These are phyloP conservation scores for Cyberlindnera mrakii DNA, from an alignment of 805 yeast genomes.

Conservation along the genomic window DNA sequence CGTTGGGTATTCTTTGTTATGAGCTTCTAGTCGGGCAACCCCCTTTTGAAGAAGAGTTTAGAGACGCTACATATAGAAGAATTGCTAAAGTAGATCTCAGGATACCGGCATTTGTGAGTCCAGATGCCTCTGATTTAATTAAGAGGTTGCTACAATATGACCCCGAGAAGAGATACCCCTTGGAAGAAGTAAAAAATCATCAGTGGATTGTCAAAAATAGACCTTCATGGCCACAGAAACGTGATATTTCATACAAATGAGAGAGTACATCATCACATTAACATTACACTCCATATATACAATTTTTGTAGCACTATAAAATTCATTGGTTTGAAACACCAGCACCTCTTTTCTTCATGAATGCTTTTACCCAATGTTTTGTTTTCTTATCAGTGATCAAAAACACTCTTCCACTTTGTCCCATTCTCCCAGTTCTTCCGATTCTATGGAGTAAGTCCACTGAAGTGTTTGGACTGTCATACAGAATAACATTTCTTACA, in stretches of 20 bases:
- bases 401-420: slow-evolving; percentile 81
- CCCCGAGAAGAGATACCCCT: slow-evolving; percentile 58
- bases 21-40: slow-evolving; percentile 87
- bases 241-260: not conserved
- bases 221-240: slow-evolving; percentile 47
- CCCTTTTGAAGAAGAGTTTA: slow-evolving; percentile 82
- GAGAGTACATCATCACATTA: too few species aligned
- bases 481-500: slow-evolving; percentile 73
- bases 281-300: too few species aligned
- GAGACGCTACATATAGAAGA: slow-evolving; percentile 71
- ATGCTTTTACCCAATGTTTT: slow-evolving; percentile 78
- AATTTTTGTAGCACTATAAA: too few species aligned
- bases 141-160: slow-evolving; percentile 54
- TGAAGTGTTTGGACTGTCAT: slow-evolving; percentile 80
- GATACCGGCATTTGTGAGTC: slow-evolving; percentile 64
- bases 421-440: slow-evolving; percentile 93
- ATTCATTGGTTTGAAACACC: not conserved
- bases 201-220: slow-evolving; percentile 77
- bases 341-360: slow-evolving; percentile 25
- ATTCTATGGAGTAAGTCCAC: slow-evolving; percentile 86
- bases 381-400: slow-evolving; percentile 62
- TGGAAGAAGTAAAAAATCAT: slow-evolving; percentile 61
- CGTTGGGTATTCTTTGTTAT: slow-evolving; percentile 79
- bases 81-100: slow-evolving; percentile 72
- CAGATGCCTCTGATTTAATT: slow-evolving; percentile 76